Percentiles rank a stretch among this genome's conserved stretches.
Conservation (phyloP, 1,139 yeast species). For the Pneumocystis sp. region DNA sequence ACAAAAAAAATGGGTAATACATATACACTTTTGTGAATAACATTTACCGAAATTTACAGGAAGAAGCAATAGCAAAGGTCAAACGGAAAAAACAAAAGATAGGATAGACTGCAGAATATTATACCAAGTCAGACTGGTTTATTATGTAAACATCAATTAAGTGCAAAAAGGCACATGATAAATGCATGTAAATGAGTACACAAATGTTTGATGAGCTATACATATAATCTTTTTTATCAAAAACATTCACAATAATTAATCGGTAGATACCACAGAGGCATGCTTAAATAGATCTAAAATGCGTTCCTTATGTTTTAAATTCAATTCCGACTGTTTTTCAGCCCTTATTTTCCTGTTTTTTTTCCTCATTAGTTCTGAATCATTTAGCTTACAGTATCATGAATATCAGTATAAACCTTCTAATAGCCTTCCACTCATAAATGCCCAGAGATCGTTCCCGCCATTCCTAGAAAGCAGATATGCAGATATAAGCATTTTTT, state of each 20-base stretch:
- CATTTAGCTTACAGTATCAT: neutral
- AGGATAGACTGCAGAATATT: neutral
- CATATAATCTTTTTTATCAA: neutral
- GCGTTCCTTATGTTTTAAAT: neutral
- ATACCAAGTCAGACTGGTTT: neutral
- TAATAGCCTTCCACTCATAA: neutral
- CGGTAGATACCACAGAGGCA: neutral
- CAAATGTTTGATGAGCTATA: neutral
- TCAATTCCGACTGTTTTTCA: neutral
- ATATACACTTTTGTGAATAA: neutral
- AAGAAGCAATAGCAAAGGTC: neutral
- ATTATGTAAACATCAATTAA: neutral
- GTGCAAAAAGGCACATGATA: neutral
- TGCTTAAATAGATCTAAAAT: neutral
- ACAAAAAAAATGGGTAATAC: neutral
- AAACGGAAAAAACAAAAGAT: neutral
- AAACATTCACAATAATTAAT: neutral
- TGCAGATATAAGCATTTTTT: neutral
- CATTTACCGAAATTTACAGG: neutral
- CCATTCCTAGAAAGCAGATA: neutral
- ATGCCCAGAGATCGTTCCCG: neutral
- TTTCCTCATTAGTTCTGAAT: neutral
- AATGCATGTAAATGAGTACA: neutral
- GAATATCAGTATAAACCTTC: neutral
- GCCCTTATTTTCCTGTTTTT: neutral